These are phyloP conservation scores for Neospermospora avenae DNA, from an alignment of 2,329 filamentous ascomycete genomes.

Conservation along the genomic window DNA sequence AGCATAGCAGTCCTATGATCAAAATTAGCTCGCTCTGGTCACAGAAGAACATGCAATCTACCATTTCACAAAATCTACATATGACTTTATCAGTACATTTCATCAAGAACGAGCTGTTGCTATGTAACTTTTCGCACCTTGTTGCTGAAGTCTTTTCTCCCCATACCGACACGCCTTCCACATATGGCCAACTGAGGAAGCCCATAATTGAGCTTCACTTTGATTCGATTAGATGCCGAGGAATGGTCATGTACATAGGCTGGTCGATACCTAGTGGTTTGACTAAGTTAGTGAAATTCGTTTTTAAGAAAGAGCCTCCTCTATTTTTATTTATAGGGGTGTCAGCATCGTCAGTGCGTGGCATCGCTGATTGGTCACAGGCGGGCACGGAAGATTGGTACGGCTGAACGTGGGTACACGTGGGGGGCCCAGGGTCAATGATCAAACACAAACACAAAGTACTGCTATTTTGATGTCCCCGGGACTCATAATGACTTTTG, in stretches of 20 bases:
- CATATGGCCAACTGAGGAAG: slow-evolving; percentile 14
- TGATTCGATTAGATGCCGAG: not conserved
- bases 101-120: not conserved
- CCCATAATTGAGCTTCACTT: not conserved
- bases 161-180: slow-evolving; percentile 14
- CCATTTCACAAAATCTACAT: slow-evolving; percentile 19
- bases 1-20: slow-evolving; percentile 46
- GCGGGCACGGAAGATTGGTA: not conserved
- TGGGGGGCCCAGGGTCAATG: no score
- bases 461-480: no score
- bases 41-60: not conserved
- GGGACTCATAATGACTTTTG: no score
- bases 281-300: not conserved
- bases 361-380: slow-evolving; percentile 5
- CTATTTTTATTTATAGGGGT: not conserved
- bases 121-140: not conserved
- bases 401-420: no score
- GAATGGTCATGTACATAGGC: not conserved
- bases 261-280: not conserved
- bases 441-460: no score
- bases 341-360: not conserved
- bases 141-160: slow-evolving; percentile 11
- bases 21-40: not conserved
- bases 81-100: not conserved
- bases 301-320: not conserved